Conservation (phyloP, 768 basidiomycete genomes). For the Mrakia blollopis region DNA sequence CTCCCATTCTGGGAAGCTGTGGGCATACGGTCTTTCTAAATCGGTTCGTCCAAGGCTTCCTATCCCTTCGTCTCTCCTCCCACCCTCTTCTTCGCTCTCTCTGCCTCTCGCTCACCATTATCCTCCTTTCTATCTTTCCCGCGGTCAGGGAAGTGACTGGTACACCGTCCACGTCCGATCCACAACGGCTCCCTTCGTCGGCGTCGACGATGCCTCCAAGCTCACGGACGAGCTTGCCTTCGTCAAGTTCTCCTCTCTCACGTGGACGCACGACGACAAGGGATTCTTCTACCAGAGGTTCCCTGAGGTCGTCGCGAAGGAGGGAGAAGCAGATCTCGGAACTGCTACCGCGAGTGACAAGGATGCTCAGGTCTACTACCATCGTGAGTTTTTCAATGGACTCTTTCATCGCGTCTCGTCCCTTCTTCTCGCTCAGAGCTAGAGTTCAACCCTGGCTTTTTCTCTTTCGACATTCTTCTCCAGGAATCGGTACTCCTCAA, state of each 20-base stretch:
- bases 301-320: conserved; percentile 35
- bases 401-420: not conserved
- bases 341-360: conserved; percentile 48
- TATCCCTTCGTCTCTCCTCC: not conserved
- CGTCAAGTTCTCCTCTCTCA: conserved; percentile 18
- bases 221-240: conserved; percentile 14
- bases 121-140: not conserved
- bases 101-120: not conserved
- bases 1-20: conserved; percentile 62
- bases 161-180: conserved; percentile 36
- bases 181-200: conserved; percentile 22
- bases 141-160: conserved; percentile 38
- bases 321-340: conserved; percentile 27
- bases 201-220: conserved; percentile 21
- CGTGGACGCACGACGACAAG: conserved; percentile 62
- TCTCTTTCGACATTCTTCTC: not conserved
- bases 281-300: conserved; percentile 75
- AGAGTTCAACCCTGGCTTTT: too few species aligned
- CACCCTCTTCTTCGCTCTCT: not conserved
- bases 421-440: conserved; percentile 32
- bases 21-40: conserved; percentile 68
- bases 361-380: conserved; percentile 72
- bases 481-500: conserved; percentile 20
- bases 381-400: conserved; percentile 49
- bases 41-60: conserved; percentile 48